phyloP scores from a whole-genome alignment of 2,329 filamentous ascomycete genomes.

The Curvularia sp. region DNA sequence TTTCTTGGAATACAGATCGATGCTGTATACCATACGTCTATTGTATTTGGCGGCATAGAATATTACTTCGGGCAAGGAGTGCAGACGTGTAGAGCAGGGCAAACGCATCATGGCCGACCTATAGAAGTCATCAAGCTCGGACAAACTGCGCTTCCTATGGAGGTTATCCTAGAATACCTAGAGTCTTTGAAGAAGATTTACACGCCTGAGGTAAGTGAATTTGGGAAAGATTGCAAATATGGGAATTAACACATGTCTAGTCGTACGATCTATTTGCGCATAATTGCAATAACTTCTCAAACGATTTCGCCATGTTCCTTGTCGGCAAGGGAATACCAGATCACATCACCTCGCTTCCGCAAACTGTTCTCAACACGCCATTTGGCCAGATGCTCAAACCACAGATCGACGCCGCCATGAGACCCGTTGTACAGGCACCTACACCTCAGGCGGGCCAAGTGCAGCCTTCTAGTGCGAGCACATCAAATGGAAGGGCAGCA shows the following conservation, averaged over 20 bases:
- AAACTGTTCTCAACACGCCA: slow-evolving; percentile 83
- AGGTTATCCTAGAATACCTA: slow-evolving; percentile 85
- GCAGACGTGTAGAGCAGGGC: slow-evolving; percentile 78
- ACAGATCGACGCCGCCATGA: slow-evolving; percentile 71
- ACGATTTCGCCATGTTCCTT: slow-evolving; percentile 89
- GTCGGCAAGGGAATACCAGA: slow-evolving; percentile 87
- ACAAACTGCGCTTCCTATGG: slow-evolving; percentile 76
- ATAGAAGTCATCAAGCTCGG: slow-evolving; percentile 80
- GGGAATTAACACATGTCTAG: slow-evolving; percentile 31
- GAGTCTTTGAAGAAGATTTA: slow-evolving; percentile 84
- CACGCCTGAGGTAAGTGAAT: slow-evolving; percentile 69
- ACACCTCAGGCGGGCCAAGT: slow-evolving; percentile 46
- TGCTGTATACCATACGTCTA: slow-evolving; percentile 92
- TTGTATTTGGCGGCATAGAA: slow-evolving; percentile 83
- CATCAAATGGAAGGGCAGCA: slow-evolving; percentile 12
- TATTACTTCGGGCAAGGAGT: slow-evolving; percentile 92
- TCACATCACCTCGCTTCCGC: slow-evolving; percentile 84
- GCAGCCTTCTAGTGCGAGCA: slow-evolving; percentile 13
- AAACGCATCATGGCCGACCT: slow-evolving; percentile 85
- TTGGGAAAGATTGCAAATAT: background rate
- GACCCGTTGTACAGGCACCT: slow-evolving; percentile 67
- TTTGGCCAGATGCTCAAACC: slow-evolving; percentile 88
- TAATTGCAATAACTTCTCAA: slow-evolving; percentile 98
- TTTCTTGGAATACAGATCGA: slow-evolving; percentile 78
- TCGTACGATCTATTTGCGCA: slow-evolving; percentile 66